These are phyloP conservation scores for Xerocomus amazonicus DNA, from an alignment of 1,284 basidiomycete species.

Conservation along the genomic window DNA sequence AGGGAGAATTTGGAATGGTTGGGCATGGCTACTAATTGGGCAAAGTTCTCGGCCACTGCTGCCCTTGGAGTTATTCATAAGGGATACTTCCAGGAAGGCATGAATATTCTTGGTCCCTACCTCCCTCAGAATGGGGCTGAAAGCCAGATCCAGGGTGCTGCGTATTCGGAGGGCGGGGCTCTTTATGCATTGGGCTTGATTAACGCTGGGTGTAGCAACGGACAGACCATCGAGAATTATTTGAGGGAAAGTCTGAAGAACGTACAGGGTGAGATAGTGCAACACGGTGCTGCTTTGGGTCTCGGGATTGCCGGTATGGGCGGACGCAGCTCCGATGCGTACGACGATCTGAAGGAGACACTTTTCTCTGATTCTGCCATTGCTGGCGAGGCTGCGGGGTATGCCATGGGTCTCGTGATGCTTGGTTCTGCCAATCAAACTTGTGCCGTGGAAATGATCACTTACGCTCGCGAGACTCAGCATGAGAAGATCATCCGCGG, in stretches of 20 bases:
- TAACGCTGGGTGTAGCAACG: slow-evolving; percentile 82
- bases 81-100: slow-evolving; percentile 89
- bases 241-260: slow-evolving; percentile 74
- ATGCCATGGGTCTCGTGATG: slow-evolving; percentile 96
- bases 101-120: slow-evolving; percentile 91
- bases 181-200: slow-evolving; percentile 93
- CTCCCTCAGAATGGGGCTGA: slow-evolving; percentile 74
- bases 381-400: slow-evolving; percentile 91
- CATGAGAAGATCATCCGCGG: slow-evolving; percentile 98
- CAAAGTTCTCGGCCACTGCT: slow-evolving; percentile 94
- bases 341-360: slow-evolving; percentile 84
- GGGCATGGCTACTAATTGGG: slow-evolving; percentile 91
- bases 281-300: slow-evolving; percentile 93
- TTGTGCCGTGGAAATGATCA: slow-evolving; percentile 87
- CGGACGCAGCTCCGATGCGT: slow-evolving; percentile 82
- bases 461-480: slow-evolving; percentile 92
- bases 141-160: slow-evolving; percentile 68
- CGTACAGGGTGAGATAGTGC: slow-evolving; percentile 79
- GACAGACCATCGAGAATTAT: slow-evolving; percentile 65
- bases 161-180: slow-evolving; percentile 91
- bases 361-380: slow-evolving; percentile 92
- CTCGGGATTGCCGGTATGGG: slow-evolving; percentile 92
- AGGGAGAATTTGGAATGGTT: slow-evolving; percentile 96
- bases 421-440: slow-evolving; percentile 80
- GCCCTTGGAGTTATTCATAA: slow-evolving; percentile 96